Evolutionary conservation across 2,329 filamentous ascomycete species (phyloP).

Genomic region (Graphilbum ipis-grandicollis): DNA sequence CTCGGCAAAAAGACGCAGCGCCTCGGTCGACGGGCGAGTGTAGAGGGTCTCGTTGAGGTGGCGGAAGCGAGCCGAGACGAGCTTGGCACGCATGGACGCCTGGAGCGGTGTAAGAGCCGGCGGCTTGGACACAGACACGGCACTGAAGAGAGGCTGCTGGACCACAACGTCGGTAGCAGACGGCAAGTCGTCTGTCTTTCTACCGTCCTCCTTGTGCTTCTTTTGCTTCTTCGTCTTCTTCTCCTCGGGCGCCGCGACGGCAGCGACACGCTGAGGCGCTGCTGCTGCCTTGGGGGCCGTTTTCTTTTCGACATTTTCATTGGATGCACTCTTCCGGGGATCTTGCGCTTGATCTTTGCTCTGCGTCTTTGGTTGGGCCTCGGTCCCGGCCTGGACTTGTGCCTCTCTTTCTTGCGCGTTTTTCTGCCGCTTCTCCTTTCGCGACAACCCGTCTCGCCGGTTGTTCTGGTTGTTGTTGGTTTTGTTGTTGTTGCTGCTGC

Average conservation of each 20-base stretch:
- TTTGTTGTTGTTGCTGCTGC: too few species aligned
- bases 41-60: conserved; percentile 96
- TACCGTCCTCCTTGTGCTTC: not conserved
- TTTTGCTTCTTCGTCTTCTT: conserved; percentile 1
- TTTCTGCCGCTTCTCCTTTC: conserved; percentile 12
- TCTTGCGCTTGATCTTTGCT: too few species aligned
- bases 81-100: conserved; percentile 84
- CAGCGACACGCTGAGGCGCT: too few species aligned
- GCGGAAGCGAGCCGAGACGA: conserved; percentile 87
- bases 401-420: conserved; percentile 8
- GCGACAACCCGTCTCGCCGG: conserved; percentile 14
- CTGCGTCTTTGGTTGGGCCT: too few species aligned
- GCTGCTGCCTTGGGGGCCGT: too few species aligned
- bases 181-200: too few species aligned
- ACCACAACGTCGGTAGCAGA: too few species aligned
- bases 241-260: too few species aligned
- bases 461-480: not conserved
- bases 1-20: conserved; percentile 65
- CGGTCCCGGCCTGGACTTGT: conserved; percentile 12
- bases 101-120: conserved; percentile 71
- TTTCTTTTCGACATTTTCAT: too few species aligned
- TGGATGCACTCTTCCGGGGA: too few species aligned
- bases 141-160: too few species aligned
- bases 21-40: conserved; percentile 70
- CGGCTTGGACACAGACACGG: conserved; percentile 10